phyloP scores from a whole-genome alignment of 805 yeast species.

The Yamadazyma laniorum region DNA sequence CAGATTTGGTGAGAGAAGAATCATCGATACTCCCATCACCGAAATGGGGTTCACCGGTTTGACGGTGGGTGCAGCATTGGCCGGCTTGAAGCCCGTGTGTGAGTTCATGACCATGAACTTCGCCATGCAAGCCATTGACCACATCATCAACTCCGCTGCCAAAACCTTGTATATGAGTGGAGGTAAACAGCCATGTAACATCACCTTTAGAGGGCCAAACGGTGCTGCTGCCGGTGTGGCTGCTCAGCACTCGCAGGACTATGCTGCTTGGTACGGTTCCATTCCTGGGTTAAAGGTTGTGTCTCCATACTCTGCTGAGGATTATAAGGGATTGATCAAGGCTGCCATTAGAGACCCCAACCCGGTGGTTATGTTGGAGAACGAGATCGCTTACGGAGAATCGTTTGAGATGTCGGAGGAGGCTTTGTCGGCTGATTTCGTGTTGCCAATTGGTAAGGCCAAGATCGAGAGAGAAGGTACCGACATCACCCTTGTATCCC shows the following conservation, averaged over 20 bases:
- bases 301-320: constrained; percentile 94
- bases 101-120: constrained; percentile 99
- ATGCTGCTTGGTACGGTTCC: constrained; percentile 95
- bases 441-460: constrained; percentile 92
- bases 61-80: constrained; percentile 93
- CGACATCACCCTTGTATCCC: constrained; percentile 86
- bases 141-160: constrained; percentile 97
- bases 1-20: constrained; percentile 90
- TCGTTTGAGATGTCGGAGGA: constrained; percentile 87
- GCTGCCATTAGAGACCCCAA: constrained; percentile 98
- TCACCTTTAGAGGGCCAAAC: constrained; percentile 98
- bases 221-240: constrained; percentile 99
- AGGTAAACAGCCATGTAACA: constrained; percentile 96
- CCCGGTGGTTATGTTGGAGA: constrained; percentile 94
- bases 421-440: constrained; percentile 82
- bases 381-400: constrained; percentile 93
- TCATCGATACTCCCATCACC: constrained; percentile 95
- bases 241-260: constrained; percentile 99
- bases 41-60: constrained; percentile 98
- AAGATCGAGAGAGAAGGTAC: constrained; percentile 92
- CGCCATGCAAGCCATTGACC: constrained; percentile 99
- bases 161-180: constrained; percentile 99
- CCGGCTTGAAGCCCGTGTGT: constrained; percentile 93
- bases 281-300: constrained; percentile 97
- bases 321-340: constrained; percentile 91